Base-by-base conservation (phyloP, 768 basidiomycete genomes). In the Paxillus rubicundulus region DNA sequence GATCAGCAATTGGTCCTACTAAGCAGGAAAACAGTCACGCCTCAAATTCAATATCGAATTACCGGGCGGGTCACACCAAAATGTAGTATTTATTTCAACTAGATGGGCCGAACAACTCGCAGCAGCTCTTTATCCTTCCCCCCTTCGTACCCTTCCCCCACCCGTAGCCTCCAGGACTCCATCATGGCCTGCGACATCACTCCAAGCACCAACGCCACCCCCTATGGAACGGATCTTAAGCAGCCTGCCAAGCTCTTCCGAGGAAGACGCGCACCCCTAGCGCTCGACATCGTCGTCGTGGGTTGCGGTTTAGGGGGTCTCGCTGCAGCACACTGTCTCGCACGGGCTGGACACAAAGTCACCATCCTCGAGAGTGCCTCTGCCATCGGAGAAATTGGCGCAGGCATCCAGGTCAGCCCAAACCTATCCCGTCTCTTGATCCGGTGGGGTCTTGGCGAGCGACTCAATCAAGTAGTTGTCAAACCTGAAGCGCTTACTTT, bases 251-350 rank as follows among this genome's bases (percentile, higher is more conserved):
- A 52, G 21, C 57, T 70, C 33, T 63, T 66, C 47, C 53, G 63
- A 21, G 65, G 67, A 0, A 55, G 68, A 13, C 47, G 43, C 8
- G 68, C 68, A 1, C 2, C 52, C 1, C 52, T 66, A 2, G 44
- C 69, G 10, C 64, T 76, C 7, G 55, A 71, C 44, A 57, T 80
- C 47, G 64, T 75, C 44, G 67, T 82, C 49, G 75, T 82, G 12
- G 79, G 80, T 5, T 77, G 76, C 40, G 81, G 81, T 12, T 68
- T 82, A 1, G 80, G 75, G 2, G 81, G 81, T 12, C 66, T 82
- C 28, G 59, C 77, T 2, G 72, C 76, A 2, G 80, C 77, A 7
- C 74, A 71, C 61, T 67, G 68, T 36, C 70, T 81, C 10, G 76
- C 77, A 3, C 67, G 70, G 17, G 73, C 75, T 0, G 80, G 80